A percentile compares a stretch with the other conserved stretches of the same genome.
Conservation (phyloP, 2,329 filamentous ascomycete species). For the Colletotrichum costaricense region DNA sequence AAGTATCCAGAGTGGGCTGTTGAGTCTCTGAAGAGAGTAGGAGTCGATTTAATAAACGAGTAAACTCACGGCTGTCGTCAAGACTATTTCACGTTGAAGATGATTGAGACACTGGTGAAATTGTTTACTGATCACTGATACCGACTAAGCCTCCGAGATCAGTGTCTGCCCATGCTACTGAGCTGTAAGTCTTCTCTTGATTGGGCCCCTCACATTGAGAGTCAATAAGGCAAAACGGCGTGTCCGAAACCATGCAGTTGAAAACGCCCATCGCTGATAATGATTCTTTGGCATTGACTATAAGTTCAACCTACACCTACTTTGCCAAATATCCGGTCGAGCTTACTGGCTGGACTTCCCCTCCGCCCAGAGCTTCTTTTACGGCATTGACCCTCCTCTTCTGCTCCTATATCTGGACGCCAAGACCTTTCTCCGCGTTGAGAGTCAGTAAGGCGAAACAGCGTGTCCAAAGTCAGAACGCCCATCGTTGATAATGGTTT, state of each 20-base stretch:
- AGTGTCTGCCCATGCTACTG: neutral
- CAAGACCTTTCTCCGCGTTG: too few relatives aligned
- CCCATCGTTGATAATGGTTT: too few relatives aligned
- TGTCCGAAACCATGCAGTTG: neutral
- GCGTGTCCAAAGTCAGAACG: too few relatives aligned
- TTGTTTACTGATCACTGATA: neutral
- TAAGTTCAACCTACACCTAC: too few relatives aligned
- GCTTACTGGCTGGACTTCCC: too few relatives aligned
- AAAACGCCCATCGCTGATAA: too few relatives aligned
- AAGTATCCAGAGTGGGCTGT: conserved; percentile 88
- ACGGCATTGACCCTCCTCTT: too few relatives aligned
- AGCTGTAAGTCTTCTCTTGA: neutral
- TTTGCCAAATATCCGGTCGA: too few relatives aligned
- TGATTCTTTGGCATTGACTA: too few relatives aligned
- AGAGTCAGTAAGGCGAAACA: too few relatives aligned
- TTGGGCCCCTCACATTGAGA: neutral
- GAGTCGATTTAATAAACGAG: conserved; percentile 74
- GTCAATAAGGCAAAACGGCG: neutral
- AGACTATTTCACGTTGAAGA: neutral
- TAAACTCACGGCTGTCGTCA: conserved; percentile 31
- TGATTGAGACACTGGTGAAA: neutral
- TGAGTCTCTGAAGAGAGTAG: conserved; percentile 80
- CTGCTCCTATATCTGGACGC: too few relatives aligned
- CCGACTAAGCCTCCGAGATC: neutral
- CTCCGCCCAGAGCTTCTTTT: too few relatives aligned